These are phyloP conservation scores for Candolleomyces efflorescens DNA, from an alignment of 768 basidiomycete genomes.

Conservation along the genomic window DNA sequence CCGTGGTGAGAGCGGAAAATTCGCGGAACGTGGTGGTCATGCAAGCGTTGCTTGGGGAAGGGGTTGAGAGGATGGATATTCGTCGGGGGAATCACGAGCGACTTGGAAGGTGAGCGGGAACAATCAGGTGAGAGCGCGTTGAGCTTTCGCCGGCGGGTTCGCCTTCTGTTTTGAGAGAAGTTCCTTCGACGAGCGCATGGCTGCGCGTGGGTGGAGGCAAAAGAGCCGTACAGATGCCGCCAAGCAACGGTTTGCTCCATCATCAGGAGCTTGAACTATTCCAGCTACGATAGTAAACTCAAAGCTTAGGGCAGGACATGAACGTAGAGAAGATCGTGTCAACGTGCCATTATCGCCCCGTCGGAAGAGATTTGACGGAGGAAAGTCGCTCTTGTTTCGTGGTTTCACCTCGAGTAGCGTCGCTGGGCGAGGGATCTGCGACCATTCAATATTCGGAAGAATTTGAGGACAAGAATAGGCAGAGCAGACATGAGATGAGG, in stretches of 20 bases:
- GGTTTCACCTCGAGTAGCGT: neutral
- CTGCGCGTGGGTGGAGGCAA: too few species aligned
- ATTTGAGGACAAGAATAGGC: neutral
- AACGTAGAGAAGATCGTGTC: too few species aligned
- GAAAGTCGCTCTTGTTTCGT: conserved; percentile 3
- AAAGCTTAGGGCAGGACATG: too few species aligned
- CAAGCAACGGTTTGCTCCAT: too few species aligned
- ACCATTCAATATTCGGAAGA: neutral
- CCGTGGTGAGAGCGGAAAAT: neutral
- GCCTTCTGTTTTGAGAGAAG: neutral
- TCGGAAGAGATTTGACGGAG: neutral
- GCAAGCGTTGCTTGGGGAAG: too few species aligned
- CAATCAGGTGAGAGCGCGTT: neutral
- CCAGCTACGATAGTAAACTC: too few species aligned
- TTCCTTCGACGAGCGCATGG: too few species aligned
- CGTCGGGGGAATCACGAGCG: neutral
- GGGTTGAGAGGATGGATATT: neutral
- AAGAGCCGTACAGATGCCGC: too few species aligned
- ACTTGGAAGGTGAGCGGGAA: neutral
- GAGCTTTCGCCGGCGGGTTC: neutral
- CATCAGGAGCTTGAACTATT: too few species aligned
- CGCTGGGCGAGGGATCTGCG: neutral
- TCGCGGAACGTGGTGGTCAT: neutral
- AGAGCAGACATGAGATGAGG: neutral
- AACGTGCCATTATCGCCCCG: neutral